These are phyloP conservation scores for Phoenix dactylifera DNA, from an alignment of 176 grass and related monocot genomes.

Conservation along the genomic window DNA sequence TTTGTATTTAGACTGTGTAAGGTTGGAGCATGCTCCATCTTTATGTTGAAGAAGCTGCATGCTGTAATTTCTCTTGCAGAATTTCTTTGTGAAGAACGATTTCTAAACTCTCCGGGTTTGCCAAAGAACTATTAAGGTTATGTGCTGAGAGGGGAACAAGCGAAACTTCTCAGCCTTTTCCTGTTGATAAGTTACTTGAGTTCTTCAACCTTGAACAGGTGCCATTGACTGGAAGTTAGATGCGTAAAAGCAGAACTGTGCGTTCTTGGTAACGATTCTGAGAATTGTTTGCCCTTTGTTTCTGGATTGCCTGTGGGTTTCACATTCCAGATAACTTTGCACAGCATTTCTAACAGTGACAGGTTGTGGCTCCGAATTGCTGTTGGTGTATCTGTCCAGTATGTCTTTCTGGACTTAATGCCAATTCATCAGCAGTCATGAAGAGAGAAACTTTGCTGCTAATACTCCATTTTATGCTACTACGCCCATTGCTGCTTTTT, in stretches of 20 bases:
- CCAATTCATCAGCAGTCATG: slow-evolving; percentile 42
- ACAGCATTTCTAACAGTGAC: slow-evolving; percentile 38
- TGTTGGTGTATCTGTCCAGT: slow-evolving; percentile 34
- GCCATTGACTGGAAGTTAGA: slow-evolving; percentile 46
- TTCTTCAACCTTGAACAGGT: slow-evolving; percentile 38
- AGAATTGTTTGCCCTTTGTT: slow-evolving; percentile 40
- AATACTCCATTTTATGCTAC: slow-evolving; percentile 46
- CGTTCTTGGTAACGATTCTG: slow-evolving; percentile 44
- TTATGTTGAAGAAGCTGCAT: slow-evolving; percentile 39
- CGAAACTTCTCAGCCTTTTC: not conserved
- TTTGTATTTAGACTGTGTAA: slow-evolving; percentile 43
- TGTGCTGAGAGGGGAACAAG: slow-evolving; percentile 16
- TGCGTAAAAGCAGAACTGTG: slow-evolving; percentile 38
- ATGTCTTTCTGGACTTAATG: slow-evolving; percentile 53
- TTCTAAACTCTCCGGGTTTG: slow-evolving; percentile 46
- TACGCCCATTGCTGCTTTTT: slow-evolving; percentile 41
- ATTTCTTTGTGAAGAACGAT: slow-evolving; percentile 37
- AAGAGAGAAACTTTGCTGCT: slow-evolving; percentile 34
- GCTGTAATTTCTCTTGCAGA: slow-evolving; percentile 38
- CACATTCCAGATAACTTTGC: slow-evolving; percentile 50
- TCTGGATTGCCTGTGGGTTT: slow-evolving; percentile 66
- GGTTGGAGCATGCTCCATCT: slow-evolving; percentile 19
- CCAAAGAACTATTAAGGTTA: slow-evolving; percentile 48
- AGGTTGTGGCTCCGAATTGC: slow-evolving; percentile 63
- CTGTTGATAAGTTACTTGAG: slow-evolving; percentile 38